Percentiles rank a stretch among this genome's conserved stretches.
Evolutionary conservation across 2,329 filamentous ascomycete species (phyloP).

Genomic region (Penicillium brasilianum): DNA sequence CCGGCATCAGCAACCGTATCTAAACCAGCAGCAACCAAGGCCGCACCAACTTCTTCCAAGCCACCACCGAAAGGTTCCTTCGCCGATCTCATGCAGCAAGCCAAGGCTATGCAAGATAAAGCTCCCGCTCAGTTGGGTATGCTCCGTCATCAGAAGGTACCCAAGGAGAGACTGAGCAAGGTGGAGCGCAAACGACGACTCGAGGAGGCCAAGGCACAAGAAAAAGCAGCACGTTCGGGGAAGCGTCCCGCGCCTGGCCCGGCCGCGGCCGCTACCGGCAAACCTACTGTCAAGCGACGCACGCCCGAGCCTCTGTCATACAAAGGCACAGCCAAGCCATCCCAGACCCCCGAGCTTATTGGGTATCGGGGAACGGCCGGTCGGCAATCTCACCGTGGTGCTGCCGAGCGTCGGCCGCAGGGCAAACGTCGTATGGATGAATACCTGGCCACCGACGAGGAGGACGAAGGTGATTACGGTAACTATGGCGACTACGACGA

Average conservation of each 20-base stretch:
- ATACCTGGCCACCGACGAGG: constrained; percentile 54
- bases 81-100: constrained; percentile 63
- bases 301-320: constrained; percentile 42
- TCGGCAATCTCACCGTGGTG: constrained; percentile 35
- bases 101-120: constrained; percentile 59
- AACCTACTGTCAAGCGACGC: constrained; percentile 36
- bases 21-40: constrained; percentile 14
- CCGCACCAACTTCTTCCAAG: constrained; percentile 37
- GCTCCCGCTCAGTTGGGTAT: constrained; percentile 54
- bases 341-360: constrained; percentile 30
- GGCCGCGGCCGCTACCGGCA: constrained; percentile 27
- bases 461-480: constrained; percentile 51
- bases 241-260: constrained; percentile 35
- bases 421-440: constrained; percentile 45
- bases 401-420: constrained; percentile 36
- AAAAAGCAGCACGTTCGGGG: constrained; percentile 41
- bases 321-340: constrained; percentile 46
- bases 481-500: constrained; percentile 43
- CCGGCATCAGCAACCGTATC: constrained; percentile 16
- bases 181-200: constrained; percentile 57
- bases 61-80: constrained; percentile 63
- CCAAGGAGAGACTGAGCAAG: constrained; percentile 62
- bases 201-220: constrained; percentile 48
- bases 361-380: constrained; percentile 52
- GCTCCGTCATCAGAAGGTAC: constrained; percentile 60